phyloP scores from a whole-genome alignment of 805 yeast species.

The Barnettozyma populi region DNA sequence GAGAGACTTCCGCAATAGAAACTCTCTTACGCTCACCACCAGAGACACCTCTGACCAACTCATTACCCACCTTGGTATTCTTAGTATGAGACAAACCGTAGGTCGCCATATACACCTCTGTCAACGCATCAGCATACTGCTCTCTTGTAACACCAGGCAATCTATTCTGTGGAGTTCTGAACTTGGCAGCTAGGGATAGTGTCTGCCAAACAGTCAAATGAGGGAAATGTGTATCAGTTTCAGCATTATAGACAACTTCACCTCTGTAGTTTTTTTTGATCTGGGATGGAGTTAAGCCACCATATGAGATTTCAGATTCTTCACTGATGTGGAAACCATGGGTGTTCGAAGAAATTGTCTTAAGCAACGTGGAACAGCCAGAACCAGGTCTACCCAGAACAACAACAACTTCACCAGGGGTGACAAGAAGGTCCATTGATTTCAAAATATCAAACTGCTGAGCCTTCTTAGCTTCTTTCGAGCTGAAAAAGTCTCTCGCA shows the following conservation, averaged over 20 bases:
- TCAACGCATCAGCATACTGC: slow-evolving; percentile 46
- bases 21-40: slow-evolving; percentile 72
- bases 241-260: slow-evolving; percentile 67
- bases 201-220: slow-evolving; percentile 65
- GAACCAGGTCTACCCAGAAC: slow-evolving; percentile 75
- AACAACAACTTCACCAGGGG: slow-evolving; percentile 62
- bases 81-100: slow-evolving; percentile 46
- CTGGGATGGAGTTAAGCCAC: slow-evolving; percentile 48
- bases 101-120: slow-evolving; percentile 46
- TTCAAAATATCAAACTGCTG: slow-evolving; percentile 41
- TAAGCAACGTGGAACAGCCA: slow-evolving; percentile 67
- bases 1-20: slow-evolving; percentile 54
- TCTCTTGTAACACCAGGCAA: slow-evolving; percentile 55
- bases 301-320: slow-evolving; percentile 44
- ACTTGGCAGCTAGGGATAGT: slow-evolving; percentile 52
- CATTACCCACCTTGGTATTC: slow-evolving; percentile 60
- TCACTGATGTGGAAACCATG: slow-evolving; percentile 50
- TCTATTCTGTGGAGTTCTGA: slow-evolving; percentile 60
- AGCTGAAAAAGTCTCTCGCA: slow-evolving; percentile 10
- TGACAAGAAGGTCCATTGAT: slow-evolving; percentile 58
- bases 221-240: slow-evolving; percentile 63
- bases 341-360: slow-evolving; percentile 53
- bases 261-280: slow-evolving; percentile 53
- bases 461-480: slow-evolving; percentile 16
- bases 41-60: slow-evolving; percentile 58